Conservation (phyloP, 805 yeast species). For the Wickerhamomyces ciferrii region DNA sequence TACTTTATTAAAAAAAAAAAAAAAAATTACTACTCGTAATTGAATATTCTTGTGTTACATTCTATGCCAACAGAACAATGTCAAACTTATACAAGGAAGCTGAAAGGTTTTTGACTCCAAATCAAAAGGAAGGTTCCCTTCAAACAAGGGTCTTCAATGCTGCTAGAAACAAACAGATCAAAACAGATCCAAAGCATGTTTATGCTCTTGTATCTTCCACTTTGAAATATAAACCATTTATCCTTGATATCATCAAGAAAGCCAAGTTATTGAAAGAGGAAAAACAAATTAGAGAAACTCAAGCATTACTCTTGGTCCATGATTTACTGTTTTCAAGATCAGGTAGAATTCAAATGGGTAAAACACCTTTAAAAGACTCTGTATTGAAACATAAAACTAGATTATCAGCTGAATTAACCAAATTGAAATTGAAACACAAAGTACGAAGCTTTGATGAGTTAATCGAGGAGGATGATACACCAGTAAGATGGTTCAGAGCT, state of each 20-base stretch:
- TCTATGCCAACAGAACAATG: neutral
- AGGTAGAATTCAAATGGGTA: conserved; percentile 85
- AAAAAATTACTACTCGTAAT: too few relatives aligned
- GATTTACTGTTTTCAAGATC: conserved; percentile 71
- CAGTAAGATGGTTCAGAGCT: conserved; percentile 75
- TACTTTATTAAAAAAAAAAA: too few relatives aligned
- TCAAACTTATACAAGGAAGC: conserved; percentile 35
- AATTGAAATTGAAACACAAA: conserved; percentile 67
- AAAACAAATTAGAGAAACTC: conserved; percentile 43
- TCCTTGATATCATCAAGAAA: conserved; percentile 57
- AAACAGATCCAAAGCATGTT: conserved; percentile 75
- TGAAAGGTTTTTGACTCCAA: conserved; percentile 19
- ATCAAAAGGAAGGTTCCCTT: conserved; percentile 47
- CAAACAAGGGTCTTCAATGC: conserved; percentile 48
- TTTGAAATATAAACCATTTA: conserved; percentile 60
- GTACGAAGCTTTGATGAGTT: conserved; percentile 51
- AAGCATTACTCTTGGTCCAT: conserved; percentile 67
- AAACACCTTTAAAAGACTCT: conserved; percentile 79
- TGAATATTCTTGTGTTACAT: too few relatives aligned
- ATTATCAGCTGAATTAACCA: conserved; percentile 74
- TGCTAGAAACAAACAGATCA: conserved; percentile 39
- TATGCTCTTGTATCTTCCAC: conserved; percentile 82
- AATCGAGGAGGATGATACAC: conserved; percentile 57
- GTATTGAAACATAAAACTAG: conserved; percentile 75
- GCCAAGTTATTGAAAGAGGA: conserved; percentile 59